Evolutionary conservation across 352 stramenopile species (phyloP), one percentile per base, ranked within the genome.

Genomic region (Pythium volutum): DNA sequence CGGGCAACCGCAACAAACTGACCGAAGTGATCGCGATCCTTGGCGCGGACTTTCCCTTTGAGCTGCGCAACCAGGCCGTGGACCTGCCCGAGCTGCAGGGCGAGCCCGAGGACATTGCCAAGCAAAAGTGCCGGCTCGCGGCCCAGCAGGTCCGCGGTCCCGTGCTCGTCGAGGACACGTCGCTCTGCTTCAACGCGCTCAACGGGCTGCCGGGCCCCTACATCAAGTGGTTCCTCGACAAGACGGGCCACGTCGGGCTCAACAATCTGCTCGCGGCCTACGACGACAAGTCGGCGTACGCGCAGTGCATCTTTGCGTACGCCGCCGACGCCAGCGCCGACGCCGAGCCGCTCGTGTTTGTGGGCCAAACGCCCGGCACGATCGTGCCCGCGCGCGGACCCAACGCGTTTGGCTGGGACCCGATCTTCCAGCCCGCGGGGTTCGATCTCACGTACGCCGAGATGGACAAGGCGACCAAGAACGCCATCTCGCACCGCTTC

Each of bases 221-320:
- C 78, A 97, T 99, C 65, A 99, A 99, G 79, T 99, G 96, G 94
- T 99, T 99, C 66, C 76, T 99, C 11, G 91, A 98, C 38, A 98
- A 97, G 67, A 97, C 88, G 57, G 94, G 93, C 55, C 93, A 87
- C 83, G 93, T 55, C 46, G 97, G 79, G 42, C 97, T 87, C 67
- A 98, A 98, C 72, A 97, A 98, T 60, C 78, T 99, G 76, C 72
- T 99, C 41, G 76, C 78, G 14, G 93, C 81, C 7, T 99, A 97
- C 67, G 78, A 94, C 38, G 96, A 98, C 81, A 98, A 98, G 70
- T 91, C 81, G 47, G 97, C 95, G 5, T 98, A 98, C 71, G 97
- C 96, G 46, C 87, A 98, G 74, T 98, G 95, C 71, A 97, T 98
- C 60, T 98, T 99, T 70, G 95, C 96, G 36, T 98, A 97, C 55